These are phyloP conservation scores for Suhomyces kunorum DNA, from an alignment of 1,139 yeast species.

Conservation along the genomic window DNA sequence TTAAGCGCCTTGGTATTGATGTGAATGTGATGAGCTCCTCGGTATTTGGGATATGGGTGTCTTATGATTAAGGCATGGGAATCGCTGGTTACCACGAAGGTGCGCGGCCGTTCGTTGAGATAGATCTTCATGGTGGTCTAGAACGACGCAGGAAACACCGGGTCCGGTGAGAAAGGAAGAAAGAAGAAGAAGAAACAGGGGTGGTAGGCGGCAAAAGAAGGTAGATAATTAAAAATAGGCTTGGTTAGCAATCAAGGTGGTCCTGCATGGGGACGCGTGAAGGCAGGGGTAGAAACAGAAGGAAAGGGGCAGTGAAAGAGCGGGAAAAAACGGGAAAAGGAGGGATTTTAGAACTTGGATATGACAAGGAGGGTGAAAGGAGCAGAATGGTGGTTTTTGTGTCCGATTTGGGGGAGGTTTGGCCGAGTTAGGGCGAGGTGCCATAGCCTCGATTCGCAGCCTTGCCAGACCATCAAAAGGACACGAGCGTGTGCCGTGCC, in stretches of 20 bases:
- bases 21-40: slow-evolving; percentile 33
- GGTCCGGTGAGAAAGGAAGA: too few species aligned
- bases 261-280: neutral
- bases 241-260: neutral
- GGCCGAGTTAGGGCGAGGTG: too few species aligned
- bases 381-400: too few species aligned
- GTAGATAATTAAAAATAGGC: neutral
- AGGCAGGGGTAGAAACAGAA: neutral
- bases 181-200: neutral
- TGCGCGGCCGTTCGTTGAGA: slow-evolving; percentile 54
- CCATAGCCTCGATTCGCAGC: too few species aligned
- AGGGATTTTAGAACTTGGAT: neutral
- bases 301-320: neutral
- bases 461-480: too few species aligned
- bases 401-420: too few species aligned
- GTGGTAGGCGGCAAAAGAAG: neutral
- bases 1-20: slow-evolving; percentile 30
- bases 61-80: slow-evolving; percentile 53
- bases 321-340: neutral
- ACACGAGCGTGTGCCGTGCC: too few species aligned
- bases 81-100: slow-evolving; percentile 53
- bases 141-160: neutral
- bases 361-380: too few species aligned
- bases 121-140: slow-evolving; percentile 48
- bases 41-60: slow-evolving; percentile 42